Conservation (phyloP, 2,329 filamentous ascomycete species). For the Echinosphaeria canescens region DNA sequence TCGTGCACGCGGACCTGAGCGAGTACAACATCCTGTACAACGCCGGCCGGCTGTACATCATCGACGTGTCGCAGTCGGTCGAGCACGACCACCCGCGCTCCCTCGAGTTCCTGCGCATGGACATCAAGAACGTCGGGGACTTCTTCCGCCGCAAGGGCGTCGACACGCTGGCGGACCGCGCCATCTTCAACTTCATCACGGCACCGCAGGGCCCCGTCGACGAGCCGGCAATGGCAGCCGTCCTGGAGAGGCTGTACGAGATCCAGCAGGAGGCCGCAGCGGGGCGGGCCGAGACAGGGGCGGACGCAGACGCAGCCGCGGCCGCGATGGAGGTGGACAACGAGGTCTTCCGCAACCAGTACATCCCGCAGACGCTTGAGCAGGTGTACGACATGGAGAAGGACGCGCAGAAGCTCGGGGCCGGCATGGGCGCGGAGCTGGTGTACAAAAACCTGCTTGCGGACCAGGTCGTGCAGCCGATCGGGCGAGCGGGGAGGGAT, state of each 20-base stretch:
- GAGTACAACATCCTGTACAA: slow-evolving; percentile 97
- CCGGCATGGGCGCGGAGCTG: slow-evolving; percentile 54
- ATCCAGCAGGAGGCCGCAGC: too few species aligned
- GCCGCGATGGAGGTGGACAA: slow-evolving; percentile 57
- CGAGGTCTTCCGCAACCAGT: slow-evolving; percentile 87
- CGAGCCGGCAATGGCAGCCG: slow-evolving; percentile 34
- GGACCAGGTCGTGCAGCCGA: slow-evolving; percentile 30
- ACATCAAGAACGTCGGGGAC: slow-evolving; percentile 90
- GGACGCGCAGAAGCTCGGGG: slow-evolving; percentile 57
- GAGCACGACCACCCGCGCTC: slow-evolving; percentile 91
- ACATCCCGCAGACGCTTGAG: slow-evolving; percentile 87
- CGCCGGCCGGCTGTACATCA: slow-evolving; percentile 65
- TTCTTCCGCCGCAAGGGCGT: slow-evolving; percentile 82
- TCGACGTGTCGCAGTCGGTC: slow-evolving; percentile 94
- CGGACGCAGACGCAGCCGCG: slow-evolving; percentile 11
- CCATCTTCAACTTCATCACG: slow-evolving; percentile 72
- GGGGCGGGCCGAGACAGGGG: slow-evolving; percentile 19
- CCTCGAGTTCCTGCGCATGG: slow-evolving; percentile 89
- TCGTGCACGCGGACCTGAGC: slow-evolving; percentile 91
- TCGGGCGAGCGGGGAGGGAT: slow-evolving; percentile 12
- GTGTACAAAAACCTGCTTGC: slow-evolving; percentile 76
- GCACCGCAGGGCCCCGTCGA: slow-evolving; percentile 34
- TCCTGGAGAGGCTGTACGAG: slow-evolving; percentile 46
- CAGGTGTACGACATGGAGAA: slow-evolving; percentile 94
- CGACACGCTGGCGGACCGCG: slow-evolving; percentile 55